phyloP scores from a whole-genome alignment of 2,329 filamentous ascomycete species.

The Colletotrichum noveboracense region DNA sequence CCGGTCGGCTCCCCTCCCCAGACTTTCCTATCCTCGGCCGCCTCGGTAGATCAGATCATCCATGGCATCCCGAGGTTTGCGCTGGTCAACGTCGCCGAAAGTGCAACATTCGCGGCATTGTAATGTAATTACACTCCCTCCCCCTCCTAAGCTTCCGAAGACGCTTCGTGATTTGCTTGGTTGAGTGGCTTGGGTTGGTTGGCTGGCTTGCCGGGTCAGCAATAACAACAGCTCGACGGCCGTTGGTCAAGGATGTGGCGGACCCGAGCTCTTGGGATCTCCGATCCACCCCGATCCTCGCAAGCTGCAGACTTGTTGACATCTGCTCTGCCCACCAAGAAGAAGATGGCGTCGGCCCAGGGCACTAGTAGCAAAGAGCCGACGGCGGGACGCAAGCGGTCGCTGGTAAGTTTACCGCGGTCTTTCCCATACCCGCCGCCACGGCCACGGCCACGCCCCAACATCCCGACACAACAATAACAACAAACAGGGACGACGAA shows the following conservation, averaged over 20 bases:
- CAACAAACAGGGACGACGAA: not conserved
- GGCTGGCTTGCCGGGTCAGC: not conserved
- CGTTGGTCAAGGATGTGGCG: not conserved
- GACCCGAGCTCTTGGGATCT: not conserved
- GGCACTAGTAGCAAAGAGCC: not conserved
- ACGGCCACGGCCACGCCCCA: not conserved
- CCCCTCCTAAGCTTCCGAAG: not conserved
- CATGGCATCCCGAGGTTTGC: not conserved
- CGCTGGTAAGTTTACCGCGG: not conserved
- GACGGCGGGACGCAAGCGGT: not conserved
- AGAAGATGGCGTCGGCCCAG: not conserved
- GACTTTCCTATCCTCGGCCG: not conserved
- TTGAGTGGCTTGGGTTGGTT: not conserved
- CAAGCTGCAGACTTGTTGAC: not conserved
- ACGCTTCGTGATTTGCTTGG: not conserved
- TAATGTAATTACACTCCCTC: not conserved
- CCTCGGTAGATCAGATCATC: not conserved
- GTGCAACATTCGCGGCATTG: not conserved
- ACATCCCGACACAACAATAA: not conserved
- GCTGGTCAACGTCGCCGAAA: not conserved
- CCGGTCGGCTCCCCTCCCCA: not conserved
- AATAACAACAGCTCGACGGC: not conserved
- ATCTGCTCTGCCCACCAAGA: not conserved
- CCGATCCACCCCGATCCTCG: slow-evolving; percentile 4
- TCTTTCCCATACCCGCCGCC: not conserved